Percentiles rank a stretch among this genome's conserved stretches.
phyloP scores from a whole-genome alignment of 768 basidiomycete species.

The Russula abietina region DNA sequence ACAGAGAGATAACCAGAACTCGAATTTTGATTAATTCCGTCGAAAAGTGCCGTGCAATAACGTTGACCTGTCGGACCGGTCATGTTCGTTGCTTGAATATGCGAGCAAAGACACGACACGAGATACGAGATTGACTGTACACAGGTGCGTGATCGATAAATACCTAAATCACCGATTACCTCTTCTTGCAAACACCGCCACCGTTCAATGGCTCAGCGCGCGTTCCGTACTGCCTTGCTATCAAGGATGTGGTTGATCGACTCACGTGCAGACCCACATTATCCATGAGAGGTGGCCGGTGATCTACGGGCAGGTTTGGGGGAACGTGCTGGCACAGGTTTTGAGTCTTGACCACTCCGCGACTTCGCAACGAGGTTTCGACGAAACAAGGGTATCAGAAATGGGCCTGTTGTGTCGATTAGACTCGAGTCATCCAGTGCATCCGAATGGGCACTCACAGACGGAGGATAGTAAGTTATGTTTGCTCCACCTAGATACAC shows the following conservation, averaged over 20 bases:
- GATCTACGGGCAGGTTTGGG: not conserved
- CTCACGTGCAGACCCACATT: not conserved
- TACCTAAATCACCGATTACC: not conserved
- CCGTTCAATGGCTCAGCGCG: not conserved
- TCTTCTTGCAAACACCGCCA: not conserved
- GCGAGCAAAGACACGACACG: not conserved
- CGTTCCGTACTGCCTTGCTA: not conserved
- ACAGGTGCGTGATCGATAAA: not conserved
- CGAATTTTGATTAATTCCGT: not conserved
- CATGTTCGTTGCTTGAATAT: not conserved
- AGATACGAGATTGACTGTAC: not conserved
- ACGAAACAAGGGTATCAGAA: not conserved
- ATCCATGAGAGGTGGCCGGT: no score
- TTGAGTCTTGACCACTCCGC: not conserved
- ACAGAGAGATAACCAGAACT: not conserved
- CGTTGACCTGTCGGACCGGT: not conserved
- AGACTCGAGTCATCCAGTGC: not conserved
- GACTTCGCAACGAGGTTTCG: not conserved
- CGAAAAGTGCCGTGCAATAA: not conserved
- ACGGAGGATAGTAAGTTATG: no score
- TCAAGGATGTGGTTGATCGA: not conserved
- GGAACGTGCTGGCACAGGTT: not conserved
- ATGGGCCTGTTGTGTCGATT: not conserved
- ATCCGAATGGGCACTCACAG: not conserved
- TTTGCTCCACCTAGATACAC: not conserved